phyloP scores from a whole-genome alignment of 768 basidiomycete species.

The Trametes coccinea region DNA sequence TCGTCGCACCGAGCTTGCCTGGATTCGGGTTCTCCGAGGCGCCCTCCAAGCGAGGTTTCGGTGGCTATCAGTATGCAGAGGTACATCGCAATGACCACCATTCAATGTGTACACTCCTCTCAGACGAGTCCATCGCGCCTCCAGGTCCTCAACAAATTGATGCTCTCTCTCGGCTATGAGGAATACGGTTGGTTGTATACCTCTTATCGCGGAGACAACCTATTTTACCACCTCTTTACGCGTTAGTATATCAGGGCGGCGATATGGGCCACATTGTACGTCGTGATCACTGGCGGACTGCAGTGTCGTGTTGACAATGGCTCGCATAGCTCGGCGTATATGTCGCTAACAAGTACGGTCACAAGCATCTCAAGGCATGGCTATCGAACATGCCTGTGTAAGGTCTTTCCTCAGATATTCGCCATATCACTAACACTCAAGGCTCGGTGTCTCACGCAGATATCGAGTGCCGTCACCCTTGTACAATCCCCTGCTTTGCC shows the following conservation, averaged over 20 bases:
- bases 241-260: slow-evolving; percentile 45
- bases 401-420: slow-evolving; percentile 12
- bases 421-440: too few species aligned
- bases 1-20: slow-evolving; percentile 59
- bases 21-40: slow-evolving; percentile 65
- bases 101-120: too few species aligned
- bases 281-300: background rate
- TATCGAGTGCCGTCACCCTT: slow-evolving; percentile 25
- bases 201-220: too few species aligned
- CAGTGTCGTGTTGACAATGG: background rate
- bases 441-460: background rate
- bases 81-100: slow-evolving; percentile 28
- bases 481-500: slow-evolving; percentile 32
- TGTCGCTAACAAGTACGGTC: slow-evolving; percentile 40
- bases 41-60: slow-evolving; percentile 53
- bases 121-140: background rate
- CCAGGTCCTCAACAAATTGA: slow-evolving; percentile 30
- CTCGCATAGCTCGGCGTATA: slow-evolving; percentile 35
- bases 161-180: slow-evolving; percentile 32
- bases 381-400: slow-evolving; percentile 51
- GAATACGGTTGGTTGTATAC: slow-evolving; percentile 19
- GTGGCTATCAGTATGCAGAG: slow-evolving; percentile 51
- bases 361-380: slow-evolving; percentile 49
- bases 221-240: slow-evolving; percentile 17
- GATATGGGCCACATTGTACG: slow-evolving; percentile 46